phyloP scores from a whole-genome alignment of 2,329 filamentous ascomycete genomes.

The Paecilomyces sp. region DNA sequence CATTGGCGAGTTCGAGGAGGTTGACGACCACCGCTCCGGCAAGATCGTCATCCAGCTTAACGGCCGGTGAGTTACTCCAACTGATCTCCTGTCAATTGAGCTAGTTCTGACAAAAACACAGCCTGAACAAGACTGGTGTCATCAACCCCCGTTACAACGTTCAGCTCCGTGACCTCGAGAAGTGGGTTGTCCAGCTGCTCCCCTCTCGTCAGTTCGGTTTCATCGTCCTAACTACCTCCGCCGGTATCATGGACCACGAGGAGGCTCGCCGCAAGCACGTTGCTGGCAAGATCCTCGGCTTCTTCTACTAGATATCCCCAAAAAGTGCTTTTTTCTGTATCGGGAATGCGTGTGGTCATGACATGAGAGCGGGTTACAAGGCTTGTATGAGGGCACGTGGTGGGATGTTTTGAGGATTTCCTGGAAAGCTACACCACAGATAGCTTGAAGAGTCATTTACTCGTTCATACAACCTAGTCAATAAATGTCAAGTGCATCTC shows the following conservation, averaged over 20 bases:
- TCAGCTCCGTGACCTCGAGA: conserved; percentile 94
- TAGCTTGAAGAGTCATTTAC: conserved; percentile 14
- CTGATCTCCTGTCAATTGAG: neutral
- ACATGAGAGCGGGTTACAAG: conserved; percentile 11
- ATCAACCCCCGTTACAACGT: conserved; percentile 99
- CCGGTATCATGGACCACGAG: conserved; percentile 99
- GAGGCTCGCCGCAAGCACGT: conserved; percentile 99
- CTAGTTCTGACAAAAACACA: conserved; percentile 16
- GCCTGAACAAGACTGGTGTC: conserved; percentile 97
- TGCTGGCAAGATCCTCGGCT: conserved; percentile 97
- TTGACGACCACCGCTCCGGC: conserved; percentile 98
- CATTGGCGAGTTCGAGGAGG: conserved; percentile 99
- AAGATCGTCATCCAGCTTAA: conserved; percentile 99
- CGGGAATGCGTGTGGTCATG: conserved; percentile 11
- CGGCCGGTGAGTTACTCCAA: conserved; percentile 57
- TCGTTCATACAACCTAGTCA: conserved; percentile 1
- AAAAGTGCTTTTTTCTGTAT: conserved; percentile 22
- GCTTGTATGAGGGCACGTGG: conserved; percentile 15
- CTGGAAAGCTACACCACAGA: conserved; percentile 16
- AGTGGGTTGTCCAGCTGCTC: conserved; percentile 99
- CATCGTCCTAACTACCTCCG: conserved; percentile 97
- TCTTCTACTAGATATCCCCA: conserved; percentile 75
- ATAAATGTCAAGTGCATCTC: conserved; percentile 7
- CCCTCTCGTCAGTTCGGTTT: conserved; percentile 99
- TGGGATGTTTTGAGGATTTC: conserved; percentile 17